Conservation (phyloP, 106 monocot species). For the Platanthera zijinensis region DNA sequence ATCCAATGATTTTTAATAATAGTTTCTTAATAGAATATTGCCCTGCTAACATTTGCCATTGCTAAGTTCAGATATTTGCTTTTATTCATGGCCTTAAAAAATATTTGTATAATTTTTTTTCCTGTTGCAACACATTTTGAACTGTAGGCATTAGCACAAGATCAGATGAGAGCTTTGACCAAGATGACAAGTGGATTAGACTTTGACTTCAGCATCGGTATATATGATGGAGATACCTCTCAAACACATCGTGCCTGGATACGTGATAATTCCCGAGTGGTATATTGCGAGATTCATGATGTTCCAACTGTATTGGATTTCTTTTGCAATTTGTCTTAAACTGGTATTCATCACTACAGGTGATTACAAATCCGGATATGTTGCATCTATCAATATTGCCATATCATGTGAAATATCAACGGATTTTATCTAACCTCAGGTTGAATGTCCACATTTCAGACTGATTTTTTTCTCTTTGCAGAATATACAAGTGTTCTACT, state of each 20-base stretch:
- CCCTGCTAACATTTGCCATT: neutral
- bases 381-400: constrained; percentile 88
- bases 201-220: constrained; percentile 38
- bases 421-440: constrained; percentile 90
- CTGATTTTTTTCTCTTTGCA: neutral
- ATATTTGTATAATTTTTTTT: neutral
- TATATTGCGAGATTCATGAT: constrained; percentile 16
- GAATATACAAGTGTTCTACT: neutral
- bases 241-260: constrained; percentile 52
- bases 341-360: constrained; percentile 34
- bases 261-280: constrained; percentile 69
- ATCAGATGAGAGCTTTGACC: constrained; percentile 73
- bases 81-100: neutral
- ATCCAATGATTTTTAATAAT: neutral
- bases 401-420: constrained; percentile 60
- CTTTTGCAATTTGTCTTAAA: neutral
- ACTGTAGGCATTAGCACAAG: constrained; percentile 86
- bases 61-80: neutral
- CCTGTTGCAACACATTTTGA: neutral
- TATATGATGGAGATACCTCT: constrained; percentile 93
- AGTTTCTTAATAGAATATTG: constrained; percentile 2
- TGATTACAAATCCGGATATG: constrained; percentile 99
- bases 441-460: constrained; percentile 11
- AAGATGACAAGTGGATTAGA: constrained; percentile 42
- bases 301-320: neutral